Conservation (phyloP, 352 stramenopile species). For the Globisporangium parvum region DNA sequence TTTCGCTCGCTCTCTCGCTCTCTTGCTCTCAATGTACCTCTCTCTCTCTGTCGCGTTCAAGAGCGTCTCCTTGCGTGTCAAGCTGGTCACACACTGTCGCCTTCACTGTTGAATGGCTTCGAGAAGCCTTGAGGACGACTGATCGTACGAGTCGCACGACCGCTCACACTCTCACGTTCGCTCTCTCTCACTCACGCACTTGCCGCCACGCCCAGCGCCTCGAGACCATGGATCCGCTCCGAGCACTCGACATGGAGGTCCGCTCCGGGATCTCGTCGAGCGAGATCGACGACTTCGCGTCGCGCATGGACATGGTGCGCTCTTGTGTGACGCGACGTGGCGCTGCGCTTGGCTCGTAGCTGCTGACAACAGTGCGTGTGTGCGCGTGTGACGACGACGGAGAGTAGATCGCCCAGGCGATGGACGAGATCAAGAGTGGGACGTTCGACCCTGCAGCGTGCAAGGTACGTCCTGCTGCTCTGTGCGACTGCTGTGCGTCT, state of each 20-base stretch:
- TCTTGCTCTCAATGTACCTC: too few relatives aligned
- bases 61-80: too few relatives aligned
- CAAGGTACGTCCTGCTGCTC: slow-evolving; percentile 29
- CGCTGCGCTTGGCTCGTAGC: background rate
- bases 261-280: slow-evolving; percentile 52
- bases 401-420: slow-evolving; percentile 52
- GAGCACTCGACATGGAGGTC: slow-evolving; percentile 62
- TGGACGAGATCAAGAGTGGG: slow-evolving; percentile 76
- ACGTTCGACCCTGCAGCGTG: slow-evolving; percentile 71
- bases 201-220: background rate
- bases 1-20: too few relatives aligned
- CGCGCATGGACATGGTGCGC: slow-evolving; percentile 62
- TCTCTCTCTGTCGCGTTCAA: too few relatives aligned
- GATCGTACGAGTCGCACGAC: background rate
- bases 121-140: background rate
- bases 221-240: slow-evolving; percentile 46
- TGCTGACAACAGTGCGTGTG: too few relatives aligned
- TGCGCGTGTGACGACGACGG: too few relatives aligned
- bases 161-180: background rate
- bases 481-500: background rate
- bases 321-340: background rate
- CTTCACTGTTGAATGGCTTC: too few relatives aligned
- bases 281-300: slow-evolving; percentile 68
- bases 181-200: background rate
- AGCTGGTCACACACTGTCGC: too few relatives aligned